Evolutionary conservation across 345 rosid species (phyloP), one percentile per base, ranked within the genome.

Genomic region (Dovyalis caffra): DNA sequence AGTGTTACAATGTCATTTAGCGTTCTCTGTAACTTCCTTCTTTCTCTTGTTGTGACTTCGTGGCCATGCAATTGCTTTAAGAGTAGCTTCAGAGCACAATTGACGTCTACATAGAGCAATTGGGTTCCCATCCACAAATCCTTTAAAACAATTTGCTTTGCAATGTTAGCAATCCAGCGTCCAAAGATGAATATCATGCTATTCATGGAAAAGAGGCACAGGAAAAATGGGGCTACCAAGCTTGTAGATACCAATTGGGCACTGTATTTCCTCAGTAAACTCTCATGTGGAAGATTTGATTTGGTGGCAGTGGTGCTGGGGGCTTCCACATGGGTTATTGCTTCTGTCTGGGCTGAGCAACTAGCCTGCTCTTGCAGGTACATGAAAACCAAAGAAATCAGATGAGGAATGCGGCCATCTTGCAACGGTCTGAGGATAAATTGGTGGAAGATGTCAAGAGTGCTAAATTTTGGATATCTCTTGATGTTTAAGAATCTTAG

Each of bases 61-160:
- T 72, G 75, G 20, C 95, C 89, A 18, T 33, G 71, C 77, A 88
- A 51, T 72, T 72, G 88, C 81, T 85, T 88, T 6, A 68, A 14
- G 43, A 90, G 81, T 71, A 90, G 76, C 71, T 78, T 78, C 74
- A 90, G 16, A 23, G 86, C 79, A 74, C 75, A 72, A 66, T 66
- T 70, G 51, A 87, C 75, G 73, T 90, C 92, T 34, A 82, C 57
- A 43, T 78, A 74, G 16, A 88, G 92, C 81, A 90, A 81, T 38
- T 86, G 92, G 33, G 90, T 90, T 65, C 92, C 95, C 87, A 85
- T 85, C 82, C 79, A 77, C 31, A 85, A 28, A 77, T 87, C 86
- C 92, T 90, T 77, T 66, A 70, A 66, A 47, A 76, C 12, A 47
- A 56, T 67, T 62, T 61, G 25, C 0, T 31, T 21, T 25, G 60